These are phyloP conservation scores for Gyromitra esculenta DNA, from an alignment of 2,329 filamentous ascomycete genomes.

Conservation along the genomic window DNA sequence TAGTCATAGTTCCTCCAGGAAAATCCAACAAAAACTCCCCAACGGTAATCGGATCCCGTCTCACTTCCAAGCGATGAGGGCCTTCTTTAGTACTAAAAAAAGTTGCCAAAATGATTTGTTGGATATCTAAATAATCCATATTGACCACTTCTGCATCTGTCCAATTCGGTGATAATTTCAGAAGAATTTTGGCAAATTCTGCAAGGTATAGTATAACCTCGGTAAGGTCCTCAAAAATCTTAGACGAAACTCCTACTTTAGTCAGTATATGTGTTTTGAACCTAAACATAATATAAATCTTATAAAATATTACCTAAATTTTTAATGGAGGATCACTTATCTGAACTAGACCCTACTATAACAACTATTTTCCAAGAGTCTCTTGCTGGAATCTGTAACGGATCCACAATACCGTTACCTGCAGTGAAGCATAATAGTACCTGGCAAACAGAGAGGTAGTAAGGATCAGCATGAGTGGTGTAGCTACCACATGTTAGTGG, in stretches of 20 bases:
- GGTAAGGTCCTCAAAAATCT: background rate
- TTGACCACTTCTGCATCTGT: background rate
- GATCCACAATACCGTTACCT: too few species aligned
- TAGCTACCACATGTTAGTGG: too few species aligned
- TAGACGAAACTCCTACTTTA: background rate
- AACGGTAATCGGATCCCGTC: too few species aligned
- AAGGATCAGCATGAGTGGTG: too few species aligned
- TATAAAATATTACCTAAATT: background rate
- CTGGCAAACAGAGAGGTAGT: too few species aligned
- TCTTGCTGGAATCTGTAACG: background rate
- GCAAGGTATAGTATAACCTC: background rate
- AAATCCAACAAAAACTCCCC: too few species aligned
- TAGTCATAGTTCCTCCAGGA: background rate
- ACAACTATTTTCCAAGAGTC: background rate
- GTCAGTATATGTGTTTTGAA: background rate
- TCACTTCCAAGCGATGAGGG: too few species aligned
- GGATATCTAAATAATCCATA: conserved; percentile 5
- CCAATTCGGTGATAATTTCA: background rate
- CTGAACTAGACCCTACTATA: background rate
- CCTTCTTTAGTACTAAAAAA: background rate
- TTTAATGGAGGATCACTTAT: background rate
- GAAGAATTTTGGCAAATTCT: background rate
- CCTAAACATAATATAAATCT: background rate
- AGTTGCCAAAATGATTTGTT: background rate
- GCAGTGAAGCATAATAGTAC: too few species aligned